phyloP scores from a whole-genome alignment of 352 stramenopile genomes.

The Globisporangium ultimum region DNA sequence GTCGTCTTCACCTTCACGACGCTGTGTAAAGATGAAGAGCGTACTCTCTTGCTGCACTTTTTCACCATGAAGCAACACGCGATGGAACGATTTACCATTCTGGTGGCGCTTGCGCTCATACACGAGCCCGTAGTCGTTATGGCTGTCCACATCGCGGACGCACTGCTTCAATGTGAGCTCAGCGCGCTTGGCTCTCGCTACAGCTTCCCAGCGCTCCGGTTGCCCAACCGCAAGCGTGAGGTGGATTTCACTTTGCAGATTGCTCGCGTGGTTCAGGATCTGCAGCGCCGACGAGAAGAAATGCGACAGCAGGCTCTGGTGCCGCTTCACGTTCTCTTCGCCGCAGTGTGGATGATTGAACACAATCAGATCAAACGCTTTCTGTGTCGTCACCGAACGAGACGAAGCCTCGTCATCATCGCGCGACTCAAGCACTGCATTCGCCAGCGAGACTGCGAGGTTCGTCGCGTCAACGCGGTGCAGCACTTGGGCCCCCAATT shows the following conservation, averaged over 20 bases:
- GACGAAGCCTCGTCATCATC: constrained; percentile 3
- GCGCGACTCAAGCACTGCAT: constrained; percentile 15
- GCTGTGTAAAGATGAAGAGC: constrained; percentile 51
- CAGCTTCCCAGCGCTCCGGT: constrained; percentile 70
- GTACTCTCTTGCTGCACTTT: constrained; percentile 62
- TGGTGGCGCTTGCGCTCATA: constrained; percentile 88
- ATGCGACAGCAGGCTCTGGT: constrained; percentile 89
- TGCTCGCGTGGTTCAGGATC: constrained; percentile 23
- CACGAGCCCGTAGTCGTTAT: constrained; percentile 26
- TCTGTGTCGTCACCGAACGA: too few relatives aligned
- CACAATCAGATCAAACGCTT: constrained; percentile 74
- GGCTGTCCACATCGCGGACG: constrained; percentile 43
- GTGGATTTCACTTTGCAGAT: constrained; percentile 32
- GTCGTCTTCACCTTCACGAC: background rate
- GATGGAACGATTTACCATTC: constrained; percentile 85
- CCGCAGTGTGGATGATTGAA: constrained; percentile 95
- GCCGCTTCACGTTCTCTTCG: constrained; percentile 84
- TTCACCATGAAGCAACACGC: constrained; percentile 67
- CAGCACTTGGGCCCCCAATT: constrained; percentile 36
- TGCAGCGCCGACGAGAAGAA: constrained; percentile 79
- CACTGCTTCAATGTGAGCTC: constrained; percentile 44
- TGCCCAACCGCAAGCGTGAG: constrained; percentile 77
- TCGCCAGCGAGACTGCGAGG: constrained; percentile 32
- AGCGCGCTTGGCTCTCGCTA: constrained; percentile 36
- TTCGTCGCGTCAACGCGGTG: constrained; percentile 73